phyloP scores from a whole-genome alignment of 371 early-diverging fungal species.

The Mucor piriformis region DNA sequence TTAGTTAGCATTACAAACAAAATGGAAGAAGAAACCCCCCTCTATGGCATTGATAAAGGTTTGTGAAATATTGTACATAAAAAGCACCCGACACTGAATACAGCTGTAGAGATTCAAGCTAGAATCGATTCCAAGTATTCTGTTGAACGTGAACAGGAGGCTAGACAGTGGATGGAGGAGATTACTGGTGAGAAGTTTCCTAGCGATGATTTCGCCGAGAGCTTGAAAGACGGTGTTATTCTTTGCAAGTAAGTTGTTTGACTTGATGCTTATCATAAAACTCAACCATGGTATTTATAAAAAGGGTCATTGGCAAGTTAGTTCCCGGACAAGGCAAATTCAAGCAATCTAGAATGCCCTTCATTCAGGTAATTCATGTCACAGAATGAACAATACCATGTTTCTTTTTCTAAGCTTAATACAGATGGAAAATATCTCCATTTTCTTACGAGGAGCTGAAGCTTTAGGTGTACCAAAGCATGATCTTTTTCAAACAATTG shows the following conservation, averaged over 20 bases:
- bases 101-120: slow-evolving; percentile 52
- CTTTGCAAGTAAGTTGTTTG: slow-evolving; percentile 72
- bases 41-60: slow-evolving; percentile 29
- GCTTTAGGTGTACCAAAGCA: slow-evolving; percentile 76
- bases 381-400: not conserved
- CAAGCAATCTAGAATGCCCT: slow-evolving; percentile 74
- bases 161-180: slow-evolving; percentile 67
- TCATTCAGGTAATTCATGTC: slow-evolving; percentile 66
- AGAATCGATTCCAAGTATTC: slow-evolving; percentile 64
- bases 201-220: slow-evolving; percentile 61
- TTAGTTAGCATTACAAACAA: too few relatives aligned
- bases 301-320: slow-evolving; percentile 64
- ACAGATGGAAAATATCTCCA: slow-evolving; percentile 87
- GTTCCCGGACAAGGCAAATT: slow-evolving; percentile 62
- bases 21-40: slow-evolving; percentile 24
- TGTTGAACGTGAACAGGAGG: slow-evolving; percentile 59
- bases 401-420: not conserved
- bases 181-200: slow-evolving; percentile 58
- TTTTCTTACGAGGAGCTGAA: slow-evolving; percentile 75
- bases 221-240: slow-evolving; percentile 81
- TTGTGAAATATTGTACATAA: not conserved
- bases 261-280: not conserved
- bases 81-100: not conserved
- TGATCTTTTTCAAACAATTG: slow-evolving; percentile 91
- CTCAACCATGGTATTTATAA: too few relatives aligned